phyloP scores from a whole-genome alignment of 441 rosid species.

The Euphorbia corollata region DNA sequence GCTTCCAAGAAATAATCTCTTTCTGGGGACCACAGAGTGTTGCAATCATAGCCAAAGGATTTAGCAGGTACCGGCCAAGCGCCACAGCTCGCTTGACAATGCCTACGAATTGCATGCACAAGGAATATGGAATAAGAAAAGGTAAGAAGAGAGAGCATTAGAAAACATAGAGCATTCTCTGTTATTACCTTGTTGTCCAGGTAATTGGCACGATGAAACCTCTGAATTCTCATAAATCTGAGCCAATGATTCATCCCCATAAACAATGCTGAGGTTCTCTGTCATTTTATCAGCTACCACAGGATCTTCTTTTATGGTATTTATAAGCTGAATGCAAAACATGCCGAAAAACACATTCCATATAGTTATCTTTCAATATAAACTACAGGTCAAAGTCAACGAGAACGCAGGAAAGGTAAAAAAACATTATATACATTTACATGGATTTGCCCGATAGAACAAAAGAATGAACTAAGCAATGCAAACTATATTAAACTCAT shows the following conservation, averaged over 20 bases:
- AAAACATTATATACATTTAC: neutral
- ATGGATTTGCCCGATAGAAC: neutral
- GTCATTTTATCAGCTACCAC: constrained; percentile 60
- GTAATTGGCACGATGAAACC: constrained; percentile 64
- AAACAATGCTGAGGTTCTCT: constrained; percentile 59
- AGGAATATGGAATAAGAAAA: neutral
- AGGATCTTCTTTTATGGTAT: constrained; percentile 66
- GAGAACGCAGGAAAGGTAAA: neutral
- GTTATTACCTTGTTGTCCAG: constrained; percentile 50
- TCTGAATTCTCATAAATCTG: constrained; percentile 74
- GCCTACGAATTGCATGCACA: constrained; percentile 27
- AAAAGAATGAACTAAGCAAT: neutral
- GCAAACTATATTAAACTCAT: neutral
- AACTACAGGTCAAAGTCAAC: neutral
- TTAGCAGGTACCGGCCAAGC: constrained; percentile 78
- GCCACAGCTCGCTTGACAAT: constrained; percentile 76
- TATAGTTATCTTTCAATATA: neutral
- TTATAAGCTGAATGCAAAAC: constrained; percentile 45
- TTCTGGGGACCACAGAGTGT: constrained; percentile 71
- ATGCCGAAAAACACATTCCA: no score
- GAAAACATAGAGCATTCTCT: neutral
- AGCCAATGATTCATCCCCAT: constrained; percentile 73
- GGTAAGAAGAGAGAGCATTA: neutral
- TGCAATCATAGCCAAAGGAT: constrained; percentile 79
- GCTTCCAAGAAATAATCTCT: constrained; percentile 84